A percentile compares a stretch with the other conserved stretches of the same genome.
phyloP scores from a whole-genome alignment of 129 eudicot species.

The Dittrichia graveolens region DNA sequence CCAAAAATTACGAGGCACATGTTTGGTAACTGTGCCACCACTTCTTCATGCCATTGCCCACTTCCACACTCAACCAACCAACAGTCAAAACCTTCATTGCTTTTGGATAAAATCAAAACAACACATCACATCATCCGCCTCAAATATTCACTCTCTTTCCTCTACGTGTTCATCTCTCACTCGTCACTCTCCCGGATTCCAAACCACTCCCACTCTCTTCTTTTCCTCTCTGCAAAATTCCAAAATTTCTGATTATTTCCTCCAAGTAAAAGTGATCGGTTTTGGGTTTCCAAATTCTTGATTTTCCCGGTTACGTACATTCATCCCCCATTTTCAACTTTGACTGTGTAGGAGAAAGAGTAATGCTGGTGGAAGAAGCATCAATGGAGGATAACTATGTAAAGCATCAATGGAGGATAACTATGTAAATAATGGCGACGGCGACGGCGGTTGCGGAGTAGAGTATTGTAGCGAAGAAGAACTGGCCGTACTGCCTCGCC shows the following conservation, averaged over 20 bases:
- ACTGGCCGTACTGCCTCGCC: constrained; percentile 63
- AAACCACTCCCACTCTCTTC: too few relatives aligned
- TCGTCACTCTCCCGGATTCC: constrained; percentile 34
- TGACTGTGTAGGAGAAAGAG: not conserved
- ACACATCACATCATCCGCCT: constrained; percentile 19
- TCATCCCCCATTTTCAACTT: not conserved
- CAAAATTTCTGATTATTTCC: constrained; percentile 29
- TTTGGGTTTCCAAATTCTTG: constrained; percentile 36
- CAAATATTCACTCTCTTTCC: not conserved
- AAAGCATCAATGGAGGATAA: constrained; percentile 25
- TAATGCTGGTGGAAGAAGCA: constrained; percentile 31
- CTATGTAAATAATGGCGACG: not conserved
- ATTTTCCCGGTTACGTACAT: constrained; percentile 28
- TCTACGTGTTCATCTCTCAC: constrained; percentile 40
- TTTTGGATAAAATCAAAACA: constrained; percentile 22
- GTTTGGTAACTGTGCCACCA: constrained; percentile 5
- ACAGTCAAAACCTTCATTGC: constrained; percentile 17
- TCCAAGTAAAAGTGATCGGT: constrained; percentile 15
- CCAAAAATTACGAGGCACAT: not conserved
- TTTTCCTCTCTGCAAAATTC: constrained; percentile 22
- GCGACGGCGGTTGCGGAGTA: too few relatives aligned
- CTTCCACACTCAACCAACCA: constrained; percentile 1
- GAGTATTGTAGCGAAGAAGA: constrained; percentile 43
- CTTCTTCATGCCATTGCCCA: not conserved
- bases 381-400: constrained; percentile 21